Evolutionary conservation across 495 filamentous ascomycete species (phyloP).

Genomic region (Alectoria sarmentosa): DNA sequence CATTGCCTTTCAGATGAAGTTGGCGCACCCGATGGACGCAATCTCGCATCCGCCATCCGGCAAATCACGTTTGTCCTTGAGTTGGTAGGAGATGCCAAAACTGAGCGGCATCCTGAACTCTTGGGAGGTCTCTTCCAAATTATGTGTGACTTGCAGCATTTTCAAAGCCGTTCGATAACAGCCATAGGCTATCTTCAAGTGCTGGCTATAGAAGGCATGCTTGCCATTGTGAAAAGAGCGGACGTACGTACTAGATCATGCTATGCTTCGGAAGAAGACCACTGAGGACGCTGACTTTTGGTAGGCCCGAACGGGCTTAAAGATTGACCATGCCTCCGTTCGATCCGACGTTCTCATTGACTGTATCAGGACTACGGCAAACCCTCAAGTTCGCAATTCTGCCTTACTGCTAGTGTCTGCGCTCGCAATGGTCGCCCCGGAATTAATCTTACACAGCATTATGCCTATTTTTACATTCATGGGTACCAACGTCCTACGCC

Average conservation of each 20-base stretch:
- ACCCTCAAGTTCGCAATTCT: constrained; percentile 83
- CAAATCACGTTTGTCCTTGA: constrained; percentile 84
- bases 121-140: constrained; percentile 71
- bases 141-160: constrained; percentile 76
- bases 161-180: constrained; percentile 60
- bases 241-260: constrained; percentile 36
- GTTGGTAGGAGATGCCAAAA: constrained; percentile 68
- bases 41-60: constrained; percentile 55
- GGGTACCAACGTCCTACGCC: constrained; percentile 77
- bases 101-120: constrained; percentile 63
- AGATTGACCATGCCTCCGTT: constrained; percentile 67
- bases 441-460: constrained; percentile 85
- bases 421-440: constrained; percentile 75
- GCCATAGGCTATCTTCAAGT: constrained; percentile 83
- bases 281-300: constrained; percentile 9
- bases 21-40: constrained; percentile 41
- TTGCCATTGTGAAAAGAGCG: constrained; percentile 69
- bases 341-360: constrained; percentile 83
- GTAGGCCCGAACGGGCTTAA: constrained; percentile 35
- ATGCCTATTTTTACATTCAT: constrained; percentile 99
- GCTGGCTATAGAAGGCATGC: constrained; percentile 65
- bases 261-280: neutral
- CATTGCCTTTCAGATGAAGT: constrained; percentile 48
- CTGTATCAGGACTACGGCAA: constrained; percentile 81
- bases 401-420: constrained; percentile 83